A percentile compares a stretch with the other conserved stretches of the same genome.
Evolutionary conservation across 2,329 filamentous ascomycete species (phyloP).

Genomic region (Ophiostoma sp.): DNA sequence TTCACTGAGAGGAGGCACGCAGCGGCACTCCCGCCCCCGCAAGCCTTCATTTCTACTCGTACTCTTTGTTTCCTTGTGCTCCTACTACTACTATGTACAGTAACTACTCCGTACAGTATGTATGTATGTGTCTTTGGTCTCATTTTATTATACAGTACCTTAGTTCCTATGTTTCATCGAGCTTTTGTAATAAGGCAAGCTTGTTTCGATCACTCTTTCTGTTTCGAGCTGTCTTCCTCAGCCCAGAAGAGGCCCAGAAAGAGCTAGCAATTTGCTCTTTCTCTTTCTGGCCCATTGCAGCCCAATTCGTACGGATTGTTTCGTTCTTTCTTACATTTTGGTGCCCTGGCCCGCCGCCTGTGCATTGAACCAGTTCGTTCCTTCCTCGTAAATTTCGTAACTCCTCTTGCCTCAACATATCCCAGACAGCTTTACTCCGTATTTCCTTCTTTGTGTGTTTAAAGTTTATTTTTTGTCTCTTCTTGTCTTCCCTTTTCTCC

Average conservation of each 20-base stretch:
- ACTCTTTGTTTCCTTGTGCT: not conserved
- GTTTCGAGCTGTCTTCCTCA: slow-evolving; percentile 4
- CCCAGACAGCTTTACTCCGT: not conserved
- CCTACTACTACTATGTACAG: too few relatives aligned
- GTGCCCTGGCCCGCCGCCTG: not conserved
- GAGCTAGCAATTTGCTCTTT: not conserved
- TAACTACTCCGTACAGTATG: too few relatives aligned
- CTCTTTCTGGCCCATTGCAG: slow-evolving; percentile 3
- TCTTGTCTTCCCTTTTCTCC: not conserved
- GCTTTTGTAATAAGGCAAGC: not conserved
- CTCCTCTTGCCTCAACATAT: not conserved
- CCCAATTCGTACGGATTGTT: not conserved
- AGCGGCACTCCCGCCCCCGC: slow-evolving; percentile 12
- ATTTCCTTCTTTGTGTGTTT: not conserved
- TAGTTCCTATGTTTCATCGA: slow-evolving; percentile 8
- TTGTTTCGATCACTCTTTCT: slow-evolving; percentile 9
- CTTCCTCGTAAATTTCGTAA: not conserved
- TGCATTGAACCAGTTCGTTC: not conserved
- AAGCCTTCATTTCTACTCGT: slow-evolving; percentile 18
- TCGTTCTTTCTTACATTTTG: not conserved
- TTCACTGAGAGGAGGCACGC: slow-evolving; percentile 7
- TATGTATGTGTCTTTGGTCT: not conserved
- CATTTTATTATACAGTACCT: not conserved
- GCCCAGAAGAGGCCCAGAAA: not conserved
- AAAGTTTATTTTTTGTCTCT: too few relatives aligned